Base-by-base conservation (phyloP, 2,329 filamentous ascomycete species). In the Fusarium brevicatenulatum region DNA sequence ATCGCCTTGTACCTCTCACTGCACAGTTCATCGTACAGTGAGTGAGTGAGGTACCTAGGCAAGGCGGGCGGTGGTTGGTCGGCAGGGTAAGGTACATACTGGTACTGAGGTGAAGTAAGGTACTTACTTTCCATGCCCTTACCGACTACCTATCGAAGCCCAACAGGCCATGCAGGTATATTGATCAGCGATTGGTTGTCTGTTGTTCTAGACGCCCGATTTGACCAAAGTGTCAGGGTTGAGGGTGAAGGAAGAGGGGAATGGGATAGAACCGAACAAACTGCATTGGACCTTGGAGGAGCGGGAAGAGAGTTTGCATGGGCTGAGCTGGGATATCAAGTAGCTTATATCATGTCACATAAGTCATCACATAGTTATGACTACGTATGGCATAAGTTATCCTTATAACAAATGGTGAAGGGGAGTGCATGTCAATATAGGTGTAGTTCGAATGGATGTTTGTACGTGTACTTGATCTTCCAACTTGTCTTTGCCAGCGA, bases 1-100 rank as follows among this genome's bases (percentile, higher is more conserved):
- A 36, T 43, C 44, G n/a, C 46, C 37, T 58, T 72, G 49, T 57
- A 58, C 39, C 44, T 53, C n/a, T 47, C 18, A 34, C 16, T 25
- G 42, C 50, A 69, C 64, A 72, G 68, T 66, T 55, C 52, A 34
- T 39, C 32, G 18, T 70, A 63, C 64, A 70, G 69, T 70, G 39
- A 59, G 44, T 66, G 32, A 59, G 32, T n/a, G n/a, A n/a, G n/a
- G n/a, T n/a, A n/a, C n/a, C n/a, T n/a, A n/a, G n/a, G n/a, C n/a
- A n/a, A n/a, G n/a, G n/a, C n/a, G 7, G 50, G 49, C 49, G 23
- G 49, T 25, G 49, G 34, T 54, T 28, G 50, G 23, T 16, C 23
- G 34, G 34, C 28, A 39, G 32, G 47, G n/a, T n/a, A 39, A 11
- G 46, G 30, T 12, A 37, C 30, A 12, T 8, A 19, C 28, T n/a